Evolutionary conservation across 331 rosid genomes (phyloP).

Genomic region (Dryas integrifolia): DNA sequence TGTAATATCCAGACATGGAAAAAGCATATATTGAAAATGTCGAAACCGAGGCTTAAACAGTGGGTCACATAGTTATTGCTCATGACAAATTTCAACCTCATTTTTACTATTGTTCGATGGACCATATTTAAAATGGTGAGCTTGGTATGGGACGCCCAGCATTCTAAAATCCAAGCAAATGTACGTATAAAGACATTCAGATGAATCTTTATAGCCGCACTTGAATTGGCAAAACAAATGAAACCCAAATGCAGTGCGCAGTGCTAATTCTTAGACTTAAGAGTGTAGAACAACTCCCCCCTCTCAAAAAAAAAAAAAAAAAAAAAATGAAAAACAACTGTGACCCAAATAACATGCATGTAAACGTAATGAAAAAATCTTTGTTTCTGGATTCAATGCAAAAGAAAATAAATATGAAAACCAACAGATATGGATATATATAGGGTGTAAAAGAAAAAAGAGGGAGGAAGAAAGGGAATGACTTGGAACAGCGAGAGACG

Average conservation of each 20-base stretch:
- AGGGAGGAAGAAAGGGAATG: conserved; percentile 1
- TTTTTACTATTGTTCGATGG: too few relatives aligned
- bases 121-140: too few relatives aligned
- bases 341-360: neutral
- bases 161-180: neutral
- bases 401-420: neutral
- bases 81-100: too few relatives aligned
- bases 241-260: neutral
- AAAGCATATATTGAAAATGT: too few relatives aligned
- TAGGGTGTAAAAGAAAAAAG: neutral
- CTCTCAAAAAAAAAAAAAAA: too few relatives aligned
- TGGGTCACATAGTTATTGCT: too few relatives aligned
- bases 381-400: neutral
- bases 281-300: neutral
- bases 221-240: neutral
- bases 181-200: neutral
- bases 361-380: neutral
- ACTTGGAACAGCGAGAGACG: conserved; percentile 78
- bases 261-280: neutral
- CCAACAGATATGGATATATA: neutral
- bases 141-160: neutral
- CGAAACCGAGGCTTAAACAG: too few relatives aligned
- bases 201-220: neutral
- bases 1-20: neutral
- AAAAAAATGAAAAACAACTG: neutral